Evolutionary conservation across 75 land plant species (phyloP).

Genomic region (Sequoiadendron giganteum): DNA sequence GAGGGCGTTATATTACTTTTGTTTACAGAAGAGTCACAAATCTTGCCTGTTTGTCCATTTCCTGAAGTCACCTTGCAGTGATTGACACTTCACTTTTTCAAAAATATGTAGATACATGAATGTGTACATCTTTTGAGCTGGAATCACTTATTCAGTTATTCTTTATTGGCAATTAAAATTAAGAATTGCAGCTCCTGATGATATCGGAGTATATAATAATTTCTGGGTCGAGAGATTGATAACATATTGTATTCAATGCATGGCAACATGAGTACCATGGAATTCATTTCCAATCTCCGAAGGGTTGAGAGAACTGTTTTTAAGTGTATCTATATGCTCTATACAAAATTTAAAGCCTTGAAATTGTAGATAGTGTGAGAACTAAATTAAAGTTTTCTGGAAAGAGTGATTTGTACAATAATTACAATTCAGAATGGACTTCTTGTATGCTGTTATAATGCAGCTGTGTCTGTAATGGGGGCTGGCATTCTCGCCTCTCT

Average conservation of each 20-base stretch:
- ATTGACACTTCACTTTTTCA: background rate
- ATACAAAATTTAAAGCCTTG: background rate
- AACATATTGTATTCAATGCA: background rate
- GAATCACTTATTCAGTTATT: slow-evolving; percentile 1
- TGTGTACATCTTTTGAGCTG: background rate
- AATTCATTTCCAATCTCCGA: background rate
- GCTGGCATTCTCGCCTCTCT: background rate
- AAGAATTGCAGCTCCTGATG: background rate
- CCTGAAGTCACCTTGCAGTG: background rate
- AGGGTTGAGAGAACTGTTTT: background rate
- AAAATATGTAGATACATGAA: background rate
- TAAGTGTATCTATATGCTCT: background rate
- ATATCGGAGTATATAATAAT: background rate
- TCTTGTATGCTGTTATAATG: background rate
- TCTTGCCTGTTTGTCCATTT: background rate
- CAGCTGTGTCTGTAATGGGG: background rate
- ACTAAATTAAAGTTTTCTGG: background rate
- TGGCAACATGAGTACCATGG: background rate
- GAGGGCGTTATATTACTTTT: background rate
- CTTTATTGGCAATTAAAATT: background rate
- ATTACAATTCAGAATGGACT: background rate
- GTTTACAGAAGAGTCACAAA: background rate
- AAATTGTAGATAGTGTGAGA: background rate
- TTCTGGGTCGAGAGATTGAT: background rate
- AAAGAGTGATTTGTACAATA: background rate